A percentile compares a stretch with the other conserved stretches of the same genome.
Evolutionary conservation across 139 green algal species (phyloP).

Genomic region (Volvox reticuliferus): DNA sequence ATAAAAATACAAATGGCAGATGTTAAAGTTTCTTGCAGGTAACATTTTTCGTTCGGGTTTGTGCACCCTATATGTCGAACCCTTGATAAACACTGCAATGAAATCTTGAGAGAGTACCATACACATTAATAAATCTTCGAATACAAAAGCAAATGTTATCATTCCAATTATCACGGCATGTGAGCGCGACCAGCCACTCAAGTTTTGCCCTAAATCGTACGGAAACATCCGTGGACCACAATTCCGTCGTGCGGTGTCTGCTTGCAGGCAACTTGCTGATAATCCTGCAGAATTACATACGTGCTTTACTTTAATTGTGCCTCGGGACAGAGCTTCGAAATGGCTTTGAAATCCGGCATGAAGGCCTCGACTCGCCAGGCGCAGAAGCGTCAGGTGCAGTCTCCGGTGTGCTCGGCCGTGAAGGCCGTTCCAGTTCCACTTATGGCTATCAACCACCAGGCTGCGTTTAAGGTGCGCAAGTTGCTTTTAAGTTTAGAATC

Average conservation of each 20-base stretch:
- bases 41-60: no score
- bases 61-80: no score
- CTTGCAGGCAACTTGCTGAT: background rate
- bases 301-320: background rate
- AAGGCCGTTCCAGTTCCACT: background rate
- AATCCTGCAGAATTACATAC: background rate
- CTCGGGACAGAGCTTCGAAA: background rate
- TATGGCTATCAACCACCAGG: background rate
- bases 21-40: no score
- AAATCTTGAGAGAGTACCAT: no score
- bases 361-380: slow-evolving; percentile 7
- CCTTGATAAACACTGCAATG: no score
- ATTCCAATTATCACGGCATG: background rate
- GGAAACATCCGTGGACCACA: slow-evolving; percentile 2
- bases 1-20: no score
- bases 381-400: background rate
- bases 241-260: slow-evolving; percentile 28
- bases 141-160: background rate
- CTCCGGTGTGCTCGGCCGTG: slow-evolving; percentile 9
- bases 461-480: slow-evolving; percentile 35
- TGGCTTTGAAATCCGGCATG: slow-evolving; percentile 39
- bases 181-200: background rate
- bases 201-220: background rate
- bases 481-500: background rate
- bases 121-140: no score